phyloP scores from a whole-genome alignment of 1,139 yeast species.

The Debaryomyces fabryi region DNA sequence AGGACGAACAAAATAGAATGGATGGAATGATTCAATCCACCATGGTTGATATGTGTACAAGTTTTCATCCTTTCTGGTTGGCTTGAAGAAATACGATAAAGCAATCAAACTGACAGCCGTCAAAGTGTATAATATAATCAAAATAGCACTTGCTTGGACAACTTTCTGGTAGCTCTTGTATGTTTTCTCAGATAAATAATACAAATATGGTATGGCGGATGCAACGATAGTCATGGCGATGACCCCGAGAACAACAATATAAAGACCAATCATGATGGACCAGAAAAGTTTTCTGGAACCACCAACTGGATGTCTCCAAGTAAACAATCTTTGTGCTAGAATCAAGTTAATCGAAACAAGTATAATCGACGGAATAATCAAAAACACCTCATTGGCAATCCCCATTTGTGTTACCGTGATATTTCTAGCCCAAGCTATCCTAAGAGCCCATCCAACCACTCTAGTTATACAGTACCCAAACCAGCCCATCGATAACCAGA shows the following conservation, averaged over 20 bases:
- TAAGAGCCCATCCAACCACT: constrained; percentile 60
- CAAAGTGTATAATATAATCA: constrained; percentile 60
- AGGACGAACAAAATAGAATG: constrained; percentile 56
- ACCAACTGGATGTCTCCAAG: constrained; percentile 82
- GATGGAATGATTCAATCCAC: constrained; percentile 71
- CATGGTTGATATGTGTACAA: constrained; percentile 72
- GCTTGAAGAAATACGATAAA: constrained; percentile 57
- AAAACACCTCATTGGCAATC: constrained; percentile 60
- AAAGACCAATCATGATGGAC: constrained; percentile 53
- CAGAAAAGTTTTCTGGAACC: constrained; percentile 62
- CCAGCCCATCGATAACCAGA: constrained; percentile 60
- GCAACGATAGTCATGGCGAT: constrained; percentile 71
- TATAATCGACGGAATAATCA: constrained; percentile 58
- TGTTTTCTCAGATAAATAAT: constrained; percentile 50
- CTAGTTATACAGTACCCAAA: constrained; percentile 55
- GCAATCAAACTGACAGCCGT: constrained; percentile 54
- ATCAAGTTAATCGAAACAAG: constrained; percentile 63
- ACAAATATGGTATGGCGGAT: constrained; percentile 63
- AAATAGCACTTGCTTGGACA: constrained; percentile 57
- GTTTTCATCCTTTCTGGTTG: constrained; percentile 56
- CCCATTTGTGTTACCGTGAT: constrained; percentile 52
- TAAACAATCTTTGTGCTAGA: constrained; percentile 74
- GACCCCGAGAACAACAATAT: constrained; percentile 58
- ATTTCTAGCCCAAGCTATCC: constrained; percentile 62
- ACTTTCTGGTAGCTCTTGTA: constrained; percentile 58